A percentile compares a stretch with the other conserved stretches of the same genome.
Evolutionary conservation across 2,329 filamentous ascomycete genomes (phyloP).

Genomic region (Elsinoe arachidis): DNA sequence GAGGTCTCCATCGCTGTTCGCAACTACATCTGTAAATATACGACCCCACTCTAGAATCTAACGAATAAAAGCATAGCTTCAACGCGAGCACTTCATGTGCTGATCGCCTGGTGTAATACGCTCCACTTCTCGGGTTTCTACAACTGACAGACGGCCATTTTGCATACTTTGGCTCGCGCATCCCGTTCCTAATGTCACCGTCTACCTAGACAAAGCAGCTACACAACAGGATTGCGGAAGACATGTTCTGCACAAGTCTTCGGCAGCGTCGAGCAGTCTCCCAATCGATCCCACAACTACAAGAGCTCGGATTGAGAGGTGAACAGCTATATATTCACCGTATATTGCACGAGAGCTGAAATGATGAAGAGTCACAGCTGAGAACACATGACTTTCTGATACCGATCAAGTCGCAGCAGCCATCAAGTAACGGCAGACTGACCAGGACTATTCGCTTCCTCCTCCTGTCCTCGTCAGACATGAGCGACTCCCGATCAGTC

Average conservation of each 20-base stretch:
- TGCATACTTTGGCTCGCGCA: not conserved
- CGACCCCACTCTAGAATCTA: not conserved
- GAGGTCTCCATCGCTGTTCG: not conserved
- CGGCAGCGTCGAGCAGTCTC: constrained; percentile 31
- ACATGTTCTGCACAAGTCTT: constrained; percentile 36
- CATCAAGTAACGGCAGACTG: constrained; percentile 12
- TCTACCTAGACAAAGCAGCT: too few relatives aligned
- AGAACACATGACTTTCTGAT: constrained; percentile 31
- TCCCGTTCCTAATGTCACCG: not conserved
- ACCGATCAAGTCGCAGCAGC: constrained; percentile 17
- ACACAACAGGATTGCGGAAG: not conserved
- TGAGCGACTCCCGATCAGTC: constrained; percentile 16
- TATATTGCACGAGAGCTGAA: constrained; percentile 10
- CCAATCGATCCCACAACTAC: constrained; percentile 28
- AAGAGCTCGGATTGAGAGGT: constrained; percentile 26
- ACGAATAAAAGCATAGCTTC: not conserved
- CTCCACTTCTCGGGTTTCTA: too few relatives aligned
- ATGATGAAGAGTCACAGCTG: constrained; percentile 24
- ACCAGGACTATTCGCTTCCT: constrained; percentile 22
- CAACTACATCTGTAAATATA: not conserved
- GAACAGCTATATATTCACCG: not conserved
- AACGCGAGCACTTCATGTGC: too few relatives aligned
- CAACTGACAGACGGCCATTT: not conserved
- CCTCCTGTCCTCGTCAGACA: constrained; percentile 23
- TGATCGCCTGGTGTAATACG: too few relatives aligned